A percentile compares a stretch with the other conserved stretches of the same genome.
Conservation (phyloP, 2,329 filamentous ascomycete genomes). For the Fonsecaea nubica region DNA sequence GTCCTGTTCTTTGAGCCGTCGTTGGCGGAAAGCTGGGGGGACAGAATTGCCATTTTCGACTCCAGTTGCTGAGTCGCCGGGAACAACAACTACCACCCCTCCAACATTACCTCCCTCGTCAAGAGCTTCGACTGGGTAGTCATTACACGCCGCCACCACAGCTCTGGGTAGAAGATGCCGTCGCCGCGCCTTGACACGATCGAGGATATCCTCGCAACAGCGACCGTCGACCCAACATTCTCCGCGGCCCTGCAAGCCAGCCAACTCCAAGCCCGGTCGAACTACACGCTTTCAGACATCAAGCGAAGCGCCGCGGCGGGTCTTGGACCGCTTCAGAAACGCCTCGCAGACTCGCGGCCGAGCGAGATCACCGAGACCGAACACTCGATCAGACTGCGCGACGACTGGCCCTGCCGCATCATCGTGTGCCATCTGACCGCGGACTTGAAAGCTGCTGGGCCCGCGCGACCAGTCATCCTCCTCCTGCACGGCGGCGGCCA, state of each 20-base stretch:
- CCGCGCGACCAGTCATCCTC: constrained; percentile 36
- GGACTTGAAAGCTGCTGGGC: constrained; percentile 5
- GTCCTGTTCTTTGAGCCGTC: neutral
- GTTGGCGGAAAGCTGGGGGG: neutral
- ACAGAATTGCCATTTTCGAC: neutral
- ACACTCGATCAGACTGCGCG: constrained; percentile 25
- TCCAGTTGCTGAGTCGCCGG: neutral
- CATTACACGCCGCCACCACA: neutral
- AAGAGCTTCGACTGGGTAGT: neutral
- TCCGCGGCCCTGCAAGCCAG: constrained; percentile 19
- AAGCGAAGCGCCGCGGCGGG: constrained; percentile 21
- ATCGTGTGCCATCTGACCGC: constrained; percentile 27
- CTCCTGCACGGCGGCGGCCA: constrained; percentile 43
- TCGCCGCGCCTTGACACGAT: constrained; percentile 24
- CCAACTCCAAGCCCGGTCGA: constrained; percentile 20
- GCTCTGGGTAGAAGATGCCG: constrained; percentile 21
- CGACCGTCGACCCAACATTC: constrained; percentile 29
- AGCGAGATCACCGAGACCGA: constrained; percentile 28
- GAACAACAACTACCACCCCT: neutral
- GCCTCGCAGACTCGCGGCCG: constrained; percentile 21
- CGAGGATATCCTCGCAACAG: constrained; percentile 32
- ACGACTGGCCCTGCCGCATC: constrained; percentile 27
- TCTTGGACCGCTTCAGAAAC: constrained; percentile 9
- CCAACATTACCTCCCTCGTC: neutral
- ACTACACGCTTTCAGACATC: constrained; percentile 24